Evolutionary conservation across 345 rosid genomes (phyloP), one percentile per base, ranked within the genome.

Genomic region (Draba incana): DNA sequence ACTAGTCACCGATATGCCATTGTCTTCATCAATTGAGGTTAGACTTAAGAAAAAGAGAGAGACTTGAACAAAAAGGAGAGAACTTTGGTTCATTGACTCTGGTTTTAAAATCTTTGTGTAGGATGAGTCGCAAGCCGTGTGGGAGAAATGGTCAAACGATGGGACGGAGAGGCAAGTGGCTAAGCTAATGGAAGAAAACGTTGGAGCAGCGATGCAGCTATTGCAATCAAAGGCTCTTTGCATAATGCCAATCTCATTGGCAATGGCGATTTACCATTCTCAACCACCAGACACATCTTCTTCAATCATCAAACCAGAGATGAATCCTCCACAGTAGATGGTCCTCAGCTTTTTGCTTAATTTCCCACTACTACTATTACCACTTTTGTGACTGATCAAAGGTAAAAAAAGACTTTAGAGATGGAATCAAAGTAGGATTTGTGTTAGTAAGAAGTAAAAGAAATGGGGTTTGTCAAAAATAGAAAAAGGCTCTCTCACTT

Each of bases 141-240:
- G 99, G 99, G 99, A 94, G 76, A 94, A 94, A 70, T 94, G 97
- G 98, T 89, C 96, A 11, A 88, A 82, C 23, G 98, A 91, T 35
- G 99, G 97, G 38, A 94, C 99, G 0, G 99, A 94, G 57, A 54
- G 84, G 25, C 92, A 92, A 68, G 98, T 91, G 49, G 98, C 99
- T n/a, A 94, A 92, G 81, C 90, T 94, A 10, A 94, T 94, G 99
- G 98, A 94, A 74, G 99, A 92, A 82, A 92, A 94, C n/a, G 87
- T 94, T 0, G 99, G 99, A 37, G 81, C 98, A 2, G 99, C 99
- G 3, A 88, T 94, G 99, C 99, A 94, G 76, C 87, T 89, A 57
- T 85, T 94, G 37, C 99, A 94, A 64, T 88, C 99, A 47, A 94
- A 92, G 81, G 92, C 96, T 14, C 98, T 94, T n/a, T 94, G 99